Percentiles rank a stretch among this genome's conserved stretches.
Conservation (phyloP, 1,284 basidiomycete species). For the Naganishia sp. region DNA sequence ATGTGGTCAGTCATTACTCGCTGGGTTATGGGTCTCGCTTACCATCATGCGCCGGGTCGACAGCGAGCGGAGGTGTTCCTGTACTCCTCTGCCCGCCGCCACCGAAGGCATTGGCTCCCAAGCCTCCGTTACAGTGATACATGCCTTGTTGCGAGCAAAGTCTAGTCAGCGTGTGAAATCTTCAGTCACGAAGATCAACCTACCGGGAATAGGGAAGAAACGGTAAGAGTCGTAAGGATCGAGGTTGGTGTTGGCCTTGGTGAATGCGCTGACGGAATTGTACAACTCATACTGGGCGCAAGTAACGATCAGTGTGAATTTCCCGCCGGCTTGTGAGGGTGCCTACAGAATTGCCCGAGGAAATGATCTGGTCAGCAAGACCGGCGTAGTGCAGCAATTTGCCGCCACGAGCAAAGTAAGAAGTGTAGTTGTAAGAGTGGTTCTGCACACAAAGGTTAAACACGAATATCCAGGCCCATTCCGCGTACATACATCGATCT, state of each 20-base stretch:
- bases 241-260: conserved; percentile 38
- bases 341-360: conserved; percentile 43
- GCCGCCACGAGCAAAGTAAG: conserved; percentile 42
- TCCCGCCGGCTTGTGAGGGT: neutral
- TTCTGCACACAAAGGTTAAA: conserved; percentile 29
- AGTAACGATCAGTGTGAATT: conserved; percentile 7
- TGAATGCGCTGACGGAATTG: conserved; percentile 45
- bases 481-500: conserved; percentile 8
- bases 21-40: neutral
- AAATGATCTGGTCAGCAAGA: conserved; percentile 50
- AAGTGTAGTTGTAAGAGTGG: conserved; percentile 41
- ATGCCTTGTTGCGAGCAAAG: conserved; percentile 22
- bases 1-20: neutral
- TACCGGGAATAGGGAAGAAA: conserved; percentile 56
- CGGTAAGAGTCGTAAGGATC: conserved; percentile 53
- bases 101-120: conserved; percentile 15
- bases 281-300: conserved; percentile 47
- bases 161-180: neutral
- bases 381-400: conserved; percentile 52
- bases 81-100: conserved; percentile 12
- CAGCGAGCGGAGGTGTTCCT: conserved; percentile 6
- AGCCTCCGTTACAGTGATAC: conserved; percentile 22
- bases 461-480: neutral
- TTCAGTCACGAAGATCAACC: conserved; percentile 49
- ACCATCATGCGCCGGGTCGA: conserved; percentile 12